A percentile compares a stretch with the other conserved stretches of the same genome.
phyloP scores from a whole-genome alignment of 2,329 filamentous ascomycete species.

The Sclerotinia trifoliorum region DNA sequence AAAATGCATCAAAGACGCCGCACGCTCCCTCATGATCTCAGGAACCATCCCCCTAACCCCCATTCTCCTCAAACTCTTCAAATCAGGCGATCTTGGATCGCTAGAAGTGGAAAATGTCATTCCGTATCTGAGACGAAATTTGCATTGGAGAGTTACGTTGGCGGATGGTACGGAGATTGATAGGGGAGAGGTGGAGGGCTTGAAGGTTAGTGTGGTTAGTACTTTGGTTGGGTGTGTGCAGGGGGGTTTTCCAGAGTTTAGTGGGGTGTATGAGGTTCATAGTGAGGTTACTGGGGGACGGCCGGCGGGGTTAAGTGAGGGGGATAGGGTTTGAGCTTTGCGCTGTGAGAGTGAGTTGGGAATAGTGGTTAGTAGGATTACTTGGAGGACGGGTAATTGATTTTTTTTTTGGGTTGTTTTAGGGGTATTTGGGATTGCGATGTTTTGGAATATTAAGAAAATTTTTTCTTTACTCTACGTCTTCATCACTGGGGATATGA shows the following conservation, averaged over 20 bases:
- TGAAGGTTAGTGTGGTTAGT: constrained; percentile 37
- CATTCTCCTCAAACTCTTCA: constrained; percentile 38
- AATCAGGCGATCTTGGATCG: constrained; percentile 36
- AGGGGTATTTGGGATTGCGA: neutral
- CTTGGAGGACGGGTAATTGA: neutral
- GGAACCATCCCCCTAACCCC: constrained; percentile 44
- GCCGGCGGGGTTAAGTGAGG: constrained; percentile 27
- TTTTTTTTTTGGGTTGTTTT: neutral
- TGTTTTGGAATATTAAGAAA: too few relatives aligned
- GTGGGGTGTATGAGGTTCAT: constrained; percentile 37
- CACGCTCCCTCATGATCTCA: constrained; percentile 39
- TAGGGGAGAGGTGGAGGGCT: constrained; percentile 32
- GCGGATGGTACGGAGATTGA: constrained; percentile 32
- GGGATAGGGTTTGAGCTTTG: constrained; percentile 14
- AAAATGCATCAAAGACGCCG: constrained; percentile 39
- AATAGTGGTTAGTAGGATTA: too few relatives aligned
- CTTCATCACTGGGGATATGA: neutral
- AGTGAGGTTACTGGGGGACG: constrained; percentile 36
- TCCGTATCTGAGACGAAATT: constrained; percentile 37
- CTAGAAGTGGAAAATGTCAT: constrained; percentile 39
- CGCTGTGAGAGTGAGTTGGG: neutral
- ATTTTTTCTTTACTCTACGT: neutral
- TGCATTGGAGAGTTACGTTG: constrained; percentile 38
- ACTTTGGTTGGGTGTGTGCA: constrained; percentile 33
- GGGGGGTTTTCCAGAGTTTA: constrained; percentile 29